Conservation (phyloP, 2,329 filamentous ascomycete genomes). For the Didymella pomorum region DNA sequence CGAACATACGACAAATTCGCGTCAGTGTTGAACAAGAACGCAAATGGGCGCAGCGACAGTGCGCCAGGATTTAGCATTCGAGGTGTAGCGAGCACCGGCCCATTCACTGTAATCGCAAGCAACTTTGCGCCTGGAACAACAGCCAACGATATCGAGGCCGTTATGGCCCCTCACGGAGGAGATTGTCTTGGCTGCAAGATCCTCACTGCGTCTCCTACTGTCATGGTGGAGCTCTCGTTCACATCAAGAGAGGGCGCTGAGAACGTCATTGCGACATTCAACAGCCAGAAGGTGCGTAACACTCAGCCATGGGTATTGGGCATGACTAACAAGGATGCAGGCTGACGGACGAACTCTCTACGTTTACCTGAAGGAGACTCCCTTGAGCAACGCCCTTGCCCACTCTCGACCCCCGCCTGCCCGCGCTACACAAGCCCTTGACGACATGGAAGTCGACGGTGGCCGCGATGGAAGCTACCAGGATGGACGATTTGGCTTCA, state of each 20-base stretch:
- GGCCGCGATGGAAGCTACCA: constrained; percentile 50
- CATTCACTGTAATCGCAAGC: constrained; percentile 75
- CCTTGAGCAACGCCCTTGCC: constrained; percentile 37
- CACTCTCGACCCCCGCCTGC: constrained; percentile 39
- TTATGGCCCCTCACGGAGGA: constrained; percentile 76
- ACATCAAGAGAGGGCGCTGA: constrained; percentile 76
- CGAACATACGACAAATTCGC: constrained; percentile 54
- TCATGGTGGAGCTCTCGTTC: constrained; percentile 81
- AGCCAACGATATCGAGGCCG: constrained; percentile 81
- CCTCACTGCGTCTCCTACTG: constrained; percentile 71
- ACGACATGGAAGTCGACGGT: constrained; percentile 55
- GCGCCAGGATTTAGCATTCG: constrained; percentile 69
- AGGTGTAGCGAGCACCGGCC: constrained; percentile 67
- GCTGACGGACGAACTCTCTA: constrained; percentile 78
- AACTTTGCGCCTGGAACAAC: constrained; percentile 86
- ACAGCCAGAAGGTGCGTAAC: constrained; percentile 74
- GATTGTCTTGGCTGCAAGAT: constrained; percentile 72
- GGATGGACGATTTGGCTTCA: constrained; percentile 56
- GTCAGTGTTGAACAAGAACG: constrained; percentile 38
- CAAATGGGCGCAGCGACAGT: constrained; percentile 41
- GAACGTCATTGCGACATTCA: constrained; percentile 76
- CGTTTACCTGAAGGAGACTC: constrained; percentile 71
- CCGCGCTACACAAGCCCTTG: constrained; percentile 36
- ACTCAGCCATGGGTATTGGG: neutral
- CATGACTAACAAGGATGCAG: constrained; percentile 55